Base-by-base conservation (phyloP, 495 filamentous ascomycete species). In the Aspergillus baeticus region DNA sequence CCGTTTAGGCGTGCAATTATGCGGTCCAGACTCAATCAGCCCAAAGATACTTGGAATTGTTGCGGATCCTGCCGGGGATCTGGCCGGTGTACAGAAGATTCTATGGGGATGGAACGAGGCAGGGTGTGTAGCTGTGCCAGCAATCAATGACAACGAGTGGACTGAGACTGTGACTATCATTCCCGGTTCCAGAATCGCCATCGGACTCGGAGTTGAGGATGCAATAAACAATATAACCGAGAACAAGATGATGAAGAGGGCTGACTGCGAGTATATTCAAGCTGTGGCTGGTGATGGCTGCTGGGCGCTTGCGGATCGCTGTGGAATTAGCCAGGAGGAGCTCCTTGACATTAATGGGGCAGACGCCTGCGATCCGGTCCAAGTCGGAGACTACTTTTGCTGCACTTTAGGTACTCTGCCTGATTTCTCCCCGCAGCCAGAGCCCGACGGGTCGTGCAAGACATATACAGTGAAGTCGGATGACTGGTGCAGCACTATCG, bases 341-440 rank as follows among this genome's bases (percentile, higher is more conserved):
- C 22, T 43, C 6, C 1, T 2, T 6, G 20, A 43, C 4, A 22
- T 22, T 15, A 43, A 43, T 15, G 41, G 41, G 5, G 41, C 5
- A 2, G 20, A 21, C 10, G 6, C 22, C 17, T 43, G 41, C 18
- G 41, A 43, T 5, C 5, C 41, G 1, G 6, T 43, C 18, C 18
- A 43, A 43, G 18, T 22, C 6, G 41, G 20, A 7, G 18, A 43
- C 18, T 43, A 67, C 17, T 72, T 81, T 22, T 83, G 80, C 68
- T 82, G 80, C 57, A 70, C 70, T 1, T 14, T 56, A 2, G 80
- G 80, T 13, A 59, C 52, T 0, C 60, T 76, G 2, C 76, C 74
- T 0, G 69, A 81, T 57, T 60, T 63, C 17, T 57, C 51, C 6
- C 78, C 77, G 0, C 63, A 71, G 43, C 72, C 72, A 1, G 63